Evolutionary conservation across 2,329 filamentous ascomycete species (phyloP).

Genomic region (Paecilomyces sp.): DNA sequence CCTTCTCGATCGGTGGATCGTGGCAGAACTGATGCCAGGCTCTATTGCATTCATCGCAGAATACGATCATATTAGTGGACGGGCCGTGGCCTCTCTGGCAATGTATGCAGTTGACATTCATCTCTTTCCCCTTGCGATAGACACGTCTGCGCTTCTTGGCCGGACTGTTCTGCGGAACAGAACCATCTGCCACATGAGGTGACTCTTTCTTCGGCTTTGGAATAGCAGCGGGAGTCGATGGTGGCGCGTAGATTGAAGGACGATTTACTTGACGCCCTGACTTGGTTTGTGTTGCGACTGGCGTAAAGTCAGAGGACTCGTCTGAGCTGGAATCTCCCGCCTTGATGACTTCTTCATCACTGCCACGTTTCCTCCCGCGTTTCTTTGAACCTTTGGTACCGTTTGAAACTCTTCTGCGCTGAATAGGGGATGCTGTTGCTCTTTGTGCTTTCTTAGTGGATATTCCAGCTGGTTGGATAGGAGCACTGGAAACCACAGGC

Average conservation of each 20-base stretch:
- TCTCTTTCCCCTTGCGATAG: conserved; percentile 36
- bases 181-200: conserved; percentile 7
- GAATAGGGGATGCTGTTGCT: conserved; percentile 7
- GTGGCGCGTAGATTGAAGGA: conserved; percentile 54
- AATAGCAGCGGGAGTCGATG: conserved; percentile 25
- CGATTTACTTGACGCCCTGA: conserved; percentile 66
- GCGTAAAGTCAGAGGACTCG: conserved; percentile 42
- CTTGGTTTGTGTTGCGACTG: conserved; percentile 61
- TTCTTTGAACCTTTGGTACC: conserved; percentile 11
- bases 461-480: background rate
- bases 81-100: conserved; percentile 68
- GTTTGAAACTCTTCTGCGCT: conserved; percentile 9
- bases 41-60: conserved; percentile 74
- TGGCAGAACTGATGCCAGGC: conserved; percentile 81
- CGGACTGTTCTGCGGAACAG: conserved; percentile 7
- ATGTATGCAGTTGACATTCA: conserved; percentile 55
- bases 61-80: conserved; percentile 71
- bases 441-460: conserved; percentile 7
- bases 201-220: conserved; percentile 10
- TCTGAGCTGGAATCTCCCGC: conserved; percentile 31
- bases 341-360: conserved; percentile 26
- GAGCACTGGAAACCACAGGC: conserved; percentile 2
- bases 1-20: conserved; percentile 64
- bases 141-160: conserved; percentile 53
- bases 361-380: conserved; percentile 17